phyloP scores from a whole-genome alignment of 768 basidiomycete species.

The Lyophyllum shimeji region DNA sequence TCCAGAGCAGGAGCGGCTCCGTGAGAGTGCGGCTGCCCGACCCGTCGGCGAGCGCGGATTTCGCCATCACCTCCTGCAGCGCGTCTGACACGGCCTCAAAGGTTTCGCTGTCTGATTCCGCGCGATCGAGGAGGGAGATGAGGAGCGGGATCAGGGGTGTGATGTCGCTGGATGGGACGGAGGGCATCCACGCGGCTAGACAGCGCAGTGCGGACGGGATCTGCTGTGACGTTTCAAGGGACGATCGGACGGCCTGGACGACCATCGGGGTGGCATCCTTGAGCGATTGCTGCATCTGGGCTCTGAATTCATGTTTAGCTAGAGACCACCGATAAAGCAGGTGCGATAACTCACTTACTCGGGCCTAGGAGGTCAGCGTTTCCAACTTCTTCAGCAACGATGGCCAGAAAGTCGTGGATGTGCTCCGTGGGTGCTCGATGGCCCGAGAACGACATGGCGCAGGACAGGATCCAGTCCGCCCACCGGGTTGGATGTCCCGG shows the following conservation, averaged over 20 bases:
- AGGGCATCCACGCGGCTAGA: slow-evolving; percentile 79
- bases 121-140: slow-evolving; percentile 60
- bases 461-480: slow-evolving; percentile 76
- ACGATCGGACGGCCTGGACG: slow-evolving; percentile 59
- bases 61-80: slow-evolving; percentile 75
- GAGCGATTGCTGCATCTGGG: slow-evolving; percentile 64
- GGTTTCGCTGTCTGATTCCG: slow-evolving; percentile 47
- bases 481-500: slow-evolving; percentile 58
- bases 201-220: slow-evolving; percentile 74
- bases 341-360: slow-evolving; percentile 57
- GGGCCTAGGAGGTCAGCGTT: slow-evolving; percentile 72
- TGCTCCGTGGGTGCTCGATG: slow-evolving; percentile 58
- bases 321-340: background rate
- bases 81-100: slow-evolving; percentile 71
- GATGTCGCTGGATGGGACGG: slow-evolving; percentile 70
- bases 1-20: slow-evolving; percentile 85
- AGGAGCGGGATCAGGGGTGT: slow-evolving; percentile 65
- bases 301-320: slow-evolving; percentile 33
- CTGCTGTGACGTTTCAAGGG: slow-evolving; percentile 50
- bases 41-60: slow-evolving; percentile 72
- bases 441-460: slow-evolving; percentile 59
- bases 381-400: slow-evolving; percentile 81
- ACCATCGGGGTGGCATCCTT: slow-evolving; percentile 71
- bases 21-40: slow-evolving; percentile 71
- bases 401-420: slow-evolving; percentile 75